These are phyloP conservation scores for Aspergillus terreus DNA, from an alignment of 2,329 filamentous ascomycete genomes.

Conservation along the genomic window DNA sequence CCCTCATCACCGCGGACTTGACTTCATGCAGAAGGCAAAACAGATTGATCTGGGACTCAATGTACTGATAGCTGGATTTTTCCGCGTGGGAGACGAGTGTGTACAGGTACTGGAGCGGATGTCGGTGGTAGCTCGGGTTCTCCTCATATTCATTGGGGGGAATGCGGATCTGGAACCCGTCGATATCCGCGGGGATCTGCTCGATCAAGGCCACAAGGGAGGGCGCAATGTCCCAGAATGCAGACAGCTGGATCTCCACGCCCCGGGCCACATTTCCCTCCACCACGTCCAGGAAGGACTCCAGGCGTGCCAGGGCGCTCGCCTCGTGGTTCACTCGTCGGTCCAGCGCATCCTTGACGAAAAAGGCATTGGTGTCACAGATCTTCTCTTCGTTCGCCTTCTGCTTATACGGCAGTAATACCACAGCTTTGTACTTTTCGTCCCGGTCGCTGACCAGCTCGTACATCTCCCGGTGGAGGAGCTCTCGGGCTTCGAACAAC, in stretches of 20 bases:
- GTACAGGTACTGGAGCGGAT: constrained; percentile 88
- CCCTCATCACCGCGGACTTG: constrained; percentile 70
- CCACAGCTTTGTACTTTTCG: constrained; percentile 78
- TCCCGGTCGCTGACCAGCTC: constrained; percentile 82
- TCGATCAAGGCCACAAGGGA: constrained; percentile 73
- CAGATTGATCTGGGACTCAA: constrained; percentile 88
- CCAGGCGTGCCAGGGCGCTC: constrained; percentile 68
- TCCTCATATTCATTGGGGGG: constrained; percentile 76
- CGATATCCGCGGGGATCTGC: constrained; percentile 61
- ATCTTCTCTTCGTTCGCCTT: constrained; percentile 73
- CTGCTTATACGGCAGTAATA: constrained; percentile 76
- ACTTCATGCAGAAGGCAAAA: constrained; percentile 89
- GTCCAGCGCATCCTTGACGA: constrained; percentile 70
- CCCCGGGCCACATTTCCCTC: constrained; percentile 82
- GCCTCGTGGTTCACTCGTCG: constrained; percentile 68
- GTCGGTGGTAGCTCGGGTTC: constrained; percentile 74
- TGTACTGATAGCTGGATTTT: constrained; percentile 94
- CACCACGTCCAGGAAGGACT: constrained; percentile 73
- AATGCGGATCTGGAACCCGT: constrained; percentile 68
- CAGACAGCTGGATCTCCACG: constrained; percentile 85
- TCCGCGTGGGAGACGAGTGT: constrained; percentile 80
- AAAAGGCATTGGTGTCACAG: constrained; percentile 75
- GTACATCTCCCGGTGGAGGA: constrained; percentile 78
- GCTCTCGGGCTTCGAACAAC: constrained; percentile 93
- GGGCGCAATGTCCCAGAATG: constrained; percentile 97